Percentiles rank a stretch among this genome's conserved stretches.
phyloP scores from a whole-genome alignment of 768 basidiomycete species.

The Mycena polygramma region DNA sequence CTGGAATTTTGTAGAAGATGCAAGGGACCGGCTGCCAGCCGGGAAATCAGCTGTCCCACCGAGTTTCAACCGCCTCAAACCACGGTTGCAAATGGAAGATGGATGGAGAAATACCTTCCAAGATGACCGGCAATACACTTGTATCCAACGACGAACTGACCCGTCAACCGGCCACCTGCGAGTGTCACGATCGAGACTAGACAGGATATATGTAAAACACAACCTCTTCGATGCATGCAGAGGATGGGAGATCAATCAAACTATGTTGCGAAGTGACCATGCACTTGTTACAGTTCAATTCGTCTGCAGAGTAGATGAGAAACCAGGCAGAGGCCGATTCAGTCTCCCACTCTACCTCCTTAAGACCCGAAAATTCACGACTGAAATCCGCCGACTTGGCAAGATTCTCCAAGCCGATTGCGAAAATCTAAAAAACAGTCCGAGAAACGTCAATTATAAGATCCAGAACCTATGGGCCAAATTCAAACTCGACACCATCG shows the following conservation, averaged over 20 bases:
- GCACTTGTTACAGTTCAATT: not conserved
- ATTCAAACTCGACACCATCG: not conserved
- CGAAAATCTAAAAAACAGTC: not conserved
- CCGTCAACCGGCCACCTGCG: not conserved
- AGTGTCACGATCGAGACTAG: not conserved
- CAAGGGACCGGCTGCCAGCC: no score
- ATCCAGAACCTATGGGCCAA: not conserved
- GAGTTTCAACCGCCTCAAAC: no score
- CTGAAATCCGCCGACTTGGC: not conserved
- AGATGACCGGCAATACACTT: not conserved
- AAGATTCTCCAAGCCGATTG: not conserved
- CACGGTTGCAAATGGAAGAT: not conserved
- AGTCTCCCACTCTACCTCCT: not conserved
- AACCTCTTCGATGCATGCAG: not conserved
- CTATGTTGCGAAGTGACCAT: not conserved
- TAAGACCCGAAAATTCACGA: not conserved
- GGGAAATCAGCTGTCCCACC: no score
- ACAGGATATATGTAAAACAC: not conserved
- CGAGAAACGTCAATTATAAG: not conserved
- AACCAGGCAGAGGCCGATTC: no score
- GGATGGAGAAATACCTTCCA: not conserved
- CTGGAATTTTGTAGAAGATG: no score
- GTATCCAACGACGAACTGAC: not conserved
- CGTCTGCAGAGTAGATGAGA: no score
- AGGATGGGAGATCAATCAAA: not conserved